Base-by-base conservation (phyloP, 2,329 filamentous ascomycete species). In the Penicillium sp. region DNA sequence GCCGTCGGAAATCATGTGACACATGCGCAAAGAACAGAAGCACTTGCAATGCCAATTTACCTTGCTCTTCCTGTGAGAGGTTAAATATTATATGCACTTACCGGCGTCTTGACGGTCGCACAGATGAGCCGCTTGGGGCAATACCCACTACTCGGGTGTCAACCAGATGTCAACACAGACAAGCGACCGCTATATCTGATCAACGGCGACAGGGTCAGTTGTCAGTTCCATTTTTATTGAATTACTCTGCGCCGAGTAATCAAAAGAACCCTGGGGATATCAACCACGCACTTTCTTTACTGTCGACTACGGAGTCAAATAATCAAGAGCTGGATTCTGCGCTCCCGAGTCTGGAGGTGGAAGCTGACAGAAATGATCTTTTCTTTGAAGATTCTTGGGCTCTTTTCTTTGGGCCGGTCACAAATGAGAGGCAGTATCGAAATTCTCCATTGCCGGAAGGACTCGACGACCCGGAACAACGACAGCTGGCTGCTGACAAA, bases 1-100 rank as follows among this genome's bases (percentile, higher is more conserved):
- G 51, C n/a, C 53, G 37, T 42, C 50, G 55, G 15, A 60, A 56
- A 33, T 49, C 55, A 37, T 60, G 55, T 37, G 55, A 60, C 29
- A 31, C 31, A 15, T 54, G 55, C 14, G 54, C 52, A 3, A 55
- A 53, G 27, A 31, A 40, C 18, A 45, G 51, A 42, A 53, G 20
- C 7, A 33, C 22, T 5, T 60, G 58, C 9, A 33, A 59, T 51
- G 49, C 49, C 6, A 37, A 18, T 12, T 9, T 18, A 6, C 31
- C 26, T 8, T 58, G 60, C 15, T 6, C 12, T 33, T 18, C 35
- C 12, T 60, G 48, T 20, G 15, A 45, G 22, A 15, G 15, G 6
- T 37, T 40, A 26, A 27, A 44, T 4, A 4, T 26, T 23, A 1
- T 12, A 6, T 60, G 58, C 51, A 43, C 57, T 25, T 54, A 53